Evolutionary conservation across 352 stramenopile species (phyloP), one percentile per base, ranked within the genome.

Genomic region (Peronosclerospora sorghi): DNA sequence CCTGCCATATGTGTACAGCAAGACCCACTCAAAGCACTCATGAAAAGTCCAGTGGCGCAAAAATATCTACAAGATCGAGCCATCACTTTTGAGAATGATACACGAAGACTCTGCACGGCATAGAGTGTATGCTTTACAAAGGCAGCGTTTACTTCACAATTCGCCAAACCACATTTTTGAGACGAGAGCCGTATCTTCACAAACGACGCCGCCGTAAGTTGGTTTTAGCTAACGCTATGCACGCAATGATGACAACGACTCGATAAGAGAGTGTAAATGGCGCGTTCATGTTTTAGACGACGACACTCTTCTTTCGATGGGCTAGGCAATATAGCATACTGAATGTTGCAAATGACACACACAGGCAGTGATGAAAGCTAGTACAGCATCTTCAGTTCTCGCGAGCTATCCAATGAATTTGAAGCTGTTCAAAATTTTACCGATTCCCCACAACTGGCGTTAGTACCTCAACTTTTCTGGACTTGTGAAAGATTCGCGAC

Each of bases 1-100:
- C 51, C 66, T 4, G 73, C 86, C 32, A 86, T 89, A 47, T 89
- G 76, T 34, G 32, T 77, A 83, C 48, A 83, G 59, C 28, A 54
- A 48, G 76, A 86, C 26, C 40, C 85, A 15, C 60, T 85, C 8
- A 49, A 66, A 23, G 62, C 65, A 4, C 69, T 85, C 38, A 48
- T 70, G 8, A 77, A 76, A 34, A 86, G 76, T 9, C 59, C 73
- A 8, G 66, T 86, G 15, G 73, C 76, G 0, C 47, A 75, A 7
- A 80, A 72, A 18, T 88, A 85, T 45, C 47, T 88, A 13, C 38
- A 65, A n/a, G 76, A 85, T 52, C 41, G 86, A 1, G 62, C 71
- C 7, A 52, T 57, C 1, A 86, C 85, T 44, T 38, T 86, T 9
- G 60, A 27, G 66, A 73, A 21, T 45, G 76, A 15, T 86, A n/a